A percentile compares a stretch with the other conserved stretches of the same genome.
phyloP scores from a whole-genome alignment of 495 filamentous ascomycete genomes.

The Filosporella fistucella region DNA sequence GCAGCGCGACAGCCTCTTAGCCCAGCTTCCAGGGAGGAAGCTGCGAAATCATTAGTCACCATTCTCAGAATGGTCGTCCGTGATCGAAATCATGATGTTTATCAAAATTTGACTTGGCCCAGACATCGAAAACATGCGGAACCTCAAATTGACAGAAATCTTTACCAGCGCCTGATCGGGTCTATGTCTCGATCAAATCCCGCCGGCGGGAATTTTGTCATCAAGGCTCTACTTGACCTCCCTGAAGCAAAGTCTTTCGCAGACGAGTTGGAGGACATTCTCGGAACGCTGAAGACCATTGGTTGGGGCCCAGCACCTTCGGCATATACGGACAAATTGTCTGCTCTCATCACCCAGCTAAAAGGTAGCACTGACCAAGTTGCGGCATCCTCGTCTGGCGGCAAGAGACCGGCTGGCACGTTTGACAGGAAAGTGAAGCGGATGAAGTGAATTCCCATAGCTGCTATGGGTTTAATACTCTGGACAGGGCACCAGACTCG shows the following conservation, averaged over 20 bases:
- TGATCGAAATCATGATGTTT: slow-evolving; percentile 22
- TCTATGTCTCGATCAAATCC: slow-evolving; percentile 8
- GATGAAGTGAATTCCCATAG: slow-evolving; percentile 15
- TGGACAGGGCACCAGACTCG: too few species aligned
- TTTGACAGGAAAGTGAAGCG: slow-evolving; percentile 18
- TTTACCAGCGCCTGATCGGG: slow-evolving; percentile 24
- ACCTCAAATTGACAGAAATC: slow-evolving; percentile 18
- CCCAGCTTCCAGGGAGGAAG: slow-evolving; percentile 15
- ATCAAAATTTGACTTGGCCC: slow-evolving; percentile 10
- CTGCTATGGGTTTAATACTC: too few species aligned
- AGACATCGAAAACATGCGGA: slow-evolving; percentile 18
- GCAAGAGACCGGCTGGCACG: slow-evolving; percentile 14
- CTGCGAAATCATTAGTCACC: slow-evolving; percentile 13
- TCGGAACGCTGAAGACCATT: slow-evolving; percentile 4
- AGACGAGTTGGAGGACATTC: slow-evolving; percentile 22
- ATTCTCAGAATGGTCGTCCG: slow-evolving; percentile 22
- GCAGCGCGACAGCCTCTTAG: slow-evolving; percentile 13
- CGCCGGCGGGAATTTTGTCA: slow-evolving; percentile 15
- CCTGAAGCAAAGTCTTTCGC: slow-evolving; percentile 16
- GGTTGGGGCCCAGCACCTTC: slow-evolving; percentile 19
- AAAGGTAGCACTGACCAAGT: slow-evolving; percentile 5
- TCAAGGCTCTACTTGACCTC: slow-evolving; percentile 20
- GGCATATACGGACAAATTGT: slow-evolving; percentile 15
- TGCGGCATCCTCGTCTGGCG: background rate
- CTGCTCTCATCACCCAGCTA: slow-evolving; percentile 14